These are phyloP conservation scores for Blastosporella zonata DNA, from an alignment of 1,284 basidiomycete genomes.

Conservation along the genomic window DNA sequence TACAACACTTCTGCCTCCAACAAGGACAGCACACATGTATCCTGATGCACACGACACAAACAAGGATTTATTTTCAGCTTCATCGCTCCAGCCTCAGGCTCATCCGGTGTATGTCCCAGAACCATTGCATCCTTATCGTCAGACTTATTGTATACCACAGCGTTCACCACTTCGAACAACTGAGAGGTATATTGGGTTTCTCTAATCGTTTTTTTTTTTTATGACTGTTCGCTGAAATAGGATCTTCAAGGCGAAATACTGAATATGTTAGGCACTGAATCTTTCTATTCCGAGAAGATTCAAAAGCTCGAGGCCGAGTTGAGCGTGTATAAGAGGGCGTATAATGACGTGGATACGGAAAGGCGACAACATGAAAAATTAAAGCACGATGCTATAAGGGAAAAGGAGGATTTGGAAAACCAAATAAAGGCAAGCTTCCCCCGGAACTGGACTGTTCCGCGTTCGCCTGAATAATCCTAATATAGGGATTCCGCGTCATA, in stretches of 20 bases:
- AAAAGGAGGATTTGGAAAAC: constrained; percentile 35
- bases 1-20: neutral
- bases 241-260: constrained; percentile 29
- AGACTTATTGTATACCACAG: constrained; percentile 14
- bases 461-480: constrained; percentile 3
- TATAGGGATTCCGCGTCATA: constrained; percentile 49
- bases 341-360: constrained; percentile 34
- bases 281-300: constrained; percentile 28
- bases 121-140: neutral
- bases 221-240: constrained; percentile 4
- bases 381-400: constrained; percentile 33
- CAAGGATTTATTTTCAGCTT: constrained; percentile 10
- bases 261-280: constrained; percentile 27
- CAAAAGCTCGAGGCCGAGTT: constrained; percentile 36
- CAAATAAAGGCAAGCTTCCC: constrained; percentile 34
- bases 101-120: constrained; percentile 18
- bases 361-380: constrained; percentile 29
- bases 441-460: no score
- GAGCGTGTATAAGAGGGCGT: constrained; percentile 39
- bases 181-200: constrained; percentile 28
- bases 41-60: constrained; percentile 15
- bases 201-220: neutral
- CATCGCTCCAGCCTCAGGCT: constrained; percentile 12
- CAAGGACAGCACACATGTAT: constrained; percentile 9
- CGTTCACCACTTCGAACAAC: constrained; percentile 29